phyloP scores from a whole-genome alignment of 2,329 filamentous ascomycete genomes.

The Colletotrichum orchidophilum region DNA sequence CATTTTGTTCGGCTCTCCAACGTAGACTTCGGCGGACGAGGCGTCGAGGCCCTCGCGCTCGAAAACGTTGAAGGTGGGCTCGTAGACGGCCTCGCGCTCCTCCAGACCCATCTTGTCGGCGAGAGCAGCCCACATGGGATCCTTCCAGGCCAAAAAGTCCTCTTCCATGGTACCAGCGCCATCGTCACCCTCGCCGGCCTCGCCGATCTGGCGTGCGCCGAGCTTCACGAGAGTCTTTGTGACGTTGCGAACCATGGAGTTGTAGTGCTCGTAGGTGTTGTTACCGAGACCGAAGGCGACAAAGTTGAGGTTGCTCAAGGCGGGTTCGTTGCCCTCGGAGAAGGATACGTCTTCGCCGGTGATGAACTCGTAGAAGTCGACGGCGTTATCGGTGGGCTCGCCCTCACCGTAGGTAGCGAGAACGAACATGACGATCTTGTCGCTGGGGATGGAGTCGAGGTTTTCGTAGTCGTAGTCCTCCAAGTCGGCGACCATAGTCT shows the following conservation, averaged over 20 bases:
- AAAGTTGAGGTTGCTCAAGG: conserved; percentile 87
- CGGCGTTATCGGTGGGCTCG: conserved; percentile 97
- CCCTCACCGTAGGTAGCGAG: conserved; percentile 98
- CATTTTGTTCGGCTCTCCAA: conserved; percentile 96
- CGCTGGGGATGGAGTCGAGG: conserved; percentile 85
- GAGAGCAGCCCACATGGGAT: conserved; percentile 95
- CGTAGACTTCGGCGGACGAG: conserved; percentile 84
- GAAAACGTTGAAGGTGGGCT: conserved; percentile 86
- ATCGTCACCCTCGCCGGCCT: conserved; percentile 94
- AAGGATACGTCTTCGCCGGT: conserved; percentile 84
- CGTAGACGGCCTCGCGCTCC: conserved; percentile 95
- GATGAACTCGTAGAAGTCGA: conserved; percentile 98
- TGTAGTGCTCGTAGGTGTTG: conserved; percentile 99
- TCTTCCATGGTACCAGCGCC: conserved; percentile 99
- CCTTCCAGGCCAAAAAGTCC: conserved; percentile 98
- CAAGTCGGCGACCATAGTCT: conserved; percentile 97
- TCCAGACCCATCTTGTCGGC: conserved; percentile 86
- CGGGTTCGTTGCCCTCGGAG: conserved; percentile 76
- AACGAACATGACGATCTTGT: conserved; percentile 95
- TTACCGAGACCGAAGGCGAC: conserved; percentile 97
- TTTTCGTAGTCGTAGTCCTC: conserved; percentile 99
- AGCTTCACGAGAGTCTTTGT: conserved; percentile 83
- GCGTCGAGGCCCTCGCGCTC: conserved; percentile 78
- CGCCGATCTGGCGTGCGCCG: conserved; percentile 84
- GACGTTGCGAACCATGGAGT: conserved; percentile 95